Base-by-base conservation (phyloP, 345 rosid species). In the Cardamine occulta region DNA sequence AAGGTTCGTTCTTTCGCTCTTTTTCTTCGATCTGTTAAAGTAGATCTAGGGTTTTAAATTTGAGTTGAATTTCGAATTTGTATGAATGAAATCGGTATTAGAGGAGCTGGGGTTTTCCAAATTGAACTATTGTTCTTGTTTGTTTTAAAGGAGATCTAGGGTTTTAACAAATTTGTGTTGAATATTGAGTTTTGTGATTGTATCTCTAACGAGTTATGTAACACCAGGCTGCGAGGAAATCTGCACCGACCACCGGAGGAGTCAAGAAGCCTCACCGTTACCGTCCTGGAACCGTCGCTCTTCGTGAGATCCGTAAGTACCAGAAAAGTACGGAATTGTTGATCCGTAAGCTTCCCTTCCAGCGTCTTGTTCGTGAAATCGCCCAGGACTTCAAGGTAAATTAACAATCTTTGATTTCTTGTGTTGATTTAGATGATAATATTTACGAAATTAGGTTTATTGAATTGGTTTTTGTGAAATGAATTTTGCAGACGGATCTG, bases 161-260 rank as follows among this genome's bases (percentile, higher is more conserved):
- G 32, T 32, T 44, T 68, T 5, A 1, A 15, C 0, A 2, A 45
- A 45, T 15, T 45, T 3, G 48, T 44, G 1, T 42, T 14, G 15
- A 2, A 42, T 53, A 17, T 13, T 5, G 52, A 48, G 37, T 58
- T 48, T 48, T 37, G 0, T 42, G 61, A 40, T 44, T 24, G 34
- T 10, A 11, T 24, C 17, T 19, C 32, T 35, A 57, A 47, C 10
- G 9, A 10, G 45, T 19, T 62, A 3, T 1, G 2, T 15, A 1
- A 9, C 1, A 31, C 64, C 64, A 86, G 88, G 90, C 86, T 70
- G 88, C 85, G 37, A 83, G 88, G 47, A 86, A 86, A 76, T 84
- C 88, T 1, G 90, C 90, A 2, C 90, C 88, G 12, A 86, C 88
- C 28, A 83, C 85, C 62, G 89, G 88, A 32, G 89, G 89, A 78